Conservation (phyloP, 306 rosid species). For the Castanospermum australe region DNA sequence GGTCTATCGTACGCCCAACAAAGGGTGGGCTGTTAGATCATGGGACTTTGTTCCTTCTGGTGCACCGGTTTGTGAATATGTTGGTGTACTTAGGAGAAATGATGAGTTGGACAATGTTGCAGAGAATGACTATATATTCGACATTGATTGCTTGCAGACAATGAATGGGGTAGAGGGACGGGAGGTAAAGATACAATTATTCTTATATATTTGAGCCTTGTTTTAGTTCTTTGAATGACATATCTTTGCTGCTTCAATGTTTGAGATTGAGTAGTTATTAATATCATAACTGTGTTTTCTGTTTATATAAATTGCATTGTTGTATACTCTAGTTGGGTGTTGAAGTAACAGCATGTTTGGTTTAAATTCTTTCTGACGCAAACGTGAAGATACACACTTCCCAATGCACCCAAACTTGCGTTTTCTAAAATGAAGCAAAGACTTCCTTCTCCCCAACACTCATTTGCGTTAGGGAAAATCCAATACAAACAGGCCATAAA, state of each 20-base stretch:
- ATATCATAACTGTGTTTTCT: background rate
- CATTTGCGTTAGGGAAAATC: too few species aligned
- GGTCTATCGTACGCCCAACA: conserved; percentile 16
- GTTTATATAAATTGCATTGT: background rate
- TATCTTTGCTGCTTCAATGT: background rate
- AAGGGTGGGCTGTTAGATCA: conserved; percentile 24
- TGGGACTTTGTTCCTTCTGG: background rate
- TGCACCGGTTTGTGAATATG: background rate
- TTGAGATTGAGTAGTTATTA: background rate
- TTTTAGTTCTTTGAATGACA: background rate
- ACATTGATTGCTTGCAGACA: conserved; percentile 16
- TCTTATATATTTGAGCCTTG: background rate
- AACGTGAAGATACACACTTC: too few species aligned
- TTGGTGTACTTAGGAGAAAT: background rate
- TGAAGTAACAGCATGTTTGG: too few species aligned
- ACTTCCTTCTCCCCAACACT: too few species aligned
- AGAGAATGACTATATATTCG: background rate
- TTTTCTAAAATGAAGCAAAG: too few species aligned
- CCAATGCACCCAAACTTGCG: too few species aligned
- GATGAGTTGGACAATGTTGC: background rate
- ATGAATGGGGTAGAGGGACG: background rate
- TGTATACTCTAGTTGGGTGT: background rate
- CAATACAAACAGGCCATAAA: too few species aligned
- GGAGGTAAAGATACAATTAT: background rate
- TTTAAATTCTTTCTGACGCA: too few species aligned